Conservation (phyloP, 75 land plant species). For the Pseudotsuga menziesii region DNA sequence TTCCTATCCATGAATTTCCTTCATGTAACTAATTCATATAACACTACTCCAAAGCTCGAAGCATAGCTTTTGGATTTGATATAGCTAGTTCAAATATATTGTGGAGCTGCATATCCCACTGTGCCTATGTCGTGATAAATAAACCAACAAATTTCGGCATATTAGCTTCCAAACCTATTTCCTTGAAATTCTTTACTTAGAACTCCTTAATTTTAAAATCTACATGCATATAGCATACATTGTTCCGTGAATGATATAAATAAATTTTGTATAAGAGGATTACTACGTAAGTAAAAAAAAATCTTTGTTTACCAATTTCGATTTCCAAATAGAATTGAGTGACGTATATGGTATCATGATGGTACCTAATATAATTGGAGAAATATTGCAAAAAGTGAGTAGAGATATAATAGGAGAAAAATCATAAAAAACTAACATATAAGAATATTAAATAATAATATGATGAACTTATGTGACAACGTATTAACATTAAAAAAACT, state of each 20-base stretch:
- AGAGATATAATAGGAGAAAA: background rate
- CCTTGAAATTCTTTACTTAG: background rate
- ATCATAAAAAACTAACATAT: background rate
- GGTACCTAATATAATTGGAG: background rate
- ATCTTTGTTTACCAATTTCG: background rate
- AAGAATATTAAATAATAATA: background rate
- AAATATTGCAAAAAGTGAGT: background rate
- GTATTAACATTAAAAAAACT: background rate
- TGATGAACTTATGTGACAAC: background rate
- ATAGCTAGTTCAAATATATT: conserved; percentile 86
- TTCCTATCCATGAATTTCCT: conserved; percentile 62
- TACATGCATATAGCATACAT: background rate
- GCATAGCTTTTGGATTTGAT: conserved; percentile 79
- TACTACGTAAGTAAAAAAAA: background rate
- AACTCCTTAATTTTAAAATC: background rate
- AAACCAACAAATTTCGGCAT: background rate
- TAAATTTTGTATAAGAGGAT: background rate
- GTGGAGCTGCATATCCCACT: conserved; percentile 93
- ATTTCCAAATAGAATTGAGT: background rate
- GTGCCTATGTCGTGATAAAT: conserved; percentile 77
- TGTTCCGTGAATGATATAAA: background rate
- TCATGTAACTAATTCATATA: conserved; percentile 90
- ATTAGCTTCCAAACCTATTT: background rate
- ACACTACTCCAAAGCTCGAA: conserved; percentile 88
- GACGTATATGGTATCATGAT: background rate